A percentile compares a stretch with the other conserved stretches of the same genome.
Evolutionary conservation across 177 flowering plant species (phyloP).

Genomic region (Vitis hybrid): DNA sequence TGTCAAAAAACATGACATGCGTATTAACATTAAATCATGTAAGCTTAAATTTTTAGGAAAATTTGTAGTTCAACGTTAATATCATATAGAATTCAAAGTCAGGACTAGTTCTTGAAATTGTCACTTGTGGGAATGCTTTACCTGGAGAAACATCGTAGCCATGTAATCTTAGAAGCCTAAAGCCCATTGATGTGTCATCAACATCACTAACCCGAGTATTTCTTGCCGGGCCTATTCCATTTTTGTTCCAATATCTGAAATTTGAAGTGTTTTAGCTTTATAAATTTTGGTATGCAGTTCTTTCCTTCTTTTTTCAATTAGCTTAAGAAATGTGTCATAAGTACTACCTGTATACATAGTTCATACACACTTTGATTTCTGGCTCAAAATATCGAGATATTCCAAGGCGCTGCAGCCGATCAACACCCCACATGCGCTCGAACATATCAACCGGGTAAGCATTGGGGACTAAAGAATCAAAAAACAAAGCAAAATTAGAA

Average conservation of each 20-base stretch:
- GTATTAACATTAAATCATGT: too few species aligned
- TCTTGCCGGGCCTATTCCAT: conserved; percentile 91
- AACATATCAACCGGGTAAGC: conserved; percentile 93
- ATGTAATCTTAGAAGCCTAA: conserved; percentile 79
- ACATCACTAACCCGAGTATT: conserved; percentile 64
- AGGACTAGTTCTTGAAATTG: too few species aligned
- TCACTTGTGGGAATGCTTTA: conserved; percentile 14
- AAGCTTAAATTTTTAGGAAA: too few species aligned
- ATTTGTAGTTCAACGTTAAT: too few species aligned
- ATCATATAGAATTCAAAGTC: too few species aligned
- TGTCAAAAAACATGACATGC: too few species aligned
- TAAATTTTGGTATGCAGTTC: too few species aligned
- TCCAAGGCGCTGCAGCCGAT: conserved; percentile 87
- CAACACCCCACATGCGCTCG: conserved; percentile 82
- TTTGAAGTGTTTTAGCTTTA: not conserved
- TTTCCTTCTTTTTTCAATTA: too few species aligned
- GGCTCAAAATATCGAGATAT: conserved; percentile 63
- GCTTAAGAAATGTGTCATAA: not conserved
- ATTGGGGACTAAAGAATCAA: conserved; percentile 51
- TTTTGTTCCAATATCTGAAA: conserved; percentile 67
- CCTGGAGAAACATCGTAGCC: conserved; percentile 80
- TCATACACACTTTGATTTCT: conserved; percentile 59
- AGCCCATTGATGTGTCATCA: conserved; percentile 94
- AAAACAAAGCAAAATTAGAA: too few species aligned
- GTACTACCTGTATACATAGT: conserved; percentile 59